Base-by-base conservation (phyloP, 139 green algal genomes). In the Chlorella vulgaris region DNA sequence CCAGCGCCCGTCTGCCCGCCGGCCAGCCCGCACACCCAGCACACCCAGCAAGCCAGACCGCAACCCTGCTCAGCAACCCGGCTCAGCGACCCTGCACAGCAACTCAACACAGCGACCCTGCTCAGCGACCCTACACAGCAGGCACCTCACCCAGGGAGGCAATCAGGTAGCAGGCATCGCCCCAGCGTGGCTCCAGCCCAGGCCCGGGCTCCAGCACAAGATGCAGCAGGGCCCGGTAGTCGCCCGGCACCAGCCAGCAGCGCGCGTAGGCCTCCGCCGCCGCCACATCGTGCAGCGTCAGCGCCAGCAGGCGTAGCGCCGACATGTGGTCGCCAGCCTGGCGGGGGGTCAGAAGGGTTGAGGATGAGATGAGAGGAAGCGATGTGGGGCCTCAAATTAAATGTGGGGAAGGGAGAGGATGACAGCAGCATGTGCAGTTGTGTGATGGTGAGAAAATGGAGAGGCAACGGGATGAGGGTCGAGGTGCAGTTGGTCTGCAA, bases 221-320 rank as follows among this genome's bases (percentile, higher is more conserved):
- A 71, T 94, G 86, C 61, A 83, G 38, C 31, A 95, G 81, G 63
- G 86, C 86, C 28, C 69, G 76, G 43, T 91, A 82, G 31, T 83
- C 53, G 10, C 60, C 69, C 33, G 63, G 75, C 47, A 74, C 63
- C 53, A 80, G 76, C 31, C 86, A 86, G 10, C 67, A 35, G 18
- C 66, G 76, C 74, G 91, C 95, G 87, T 96, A 96, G 40, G 61
- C 61, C 66, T 93, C 90, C 0, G 89, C 93, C 1, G 53, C 84
- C 22, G 85, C 77, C 28, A 94, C 84, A 74, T 95, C 87, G 1
- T 78, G 58, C 39, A 94, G 76, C 38, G 51, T 71, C 19, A 96
- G 70, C n/a, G 90, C 87, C 69, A 97, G 84, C 29, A 93, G 70
- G 42, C 85, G 74, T 79, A 97, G 84, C 6, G 92, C 89, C 29